These are phyloP conservation scores for Vitrella brassicaformis DNA, from an alignment of 73 alveolate genomes.

Conservation along the genomic window DNA sequence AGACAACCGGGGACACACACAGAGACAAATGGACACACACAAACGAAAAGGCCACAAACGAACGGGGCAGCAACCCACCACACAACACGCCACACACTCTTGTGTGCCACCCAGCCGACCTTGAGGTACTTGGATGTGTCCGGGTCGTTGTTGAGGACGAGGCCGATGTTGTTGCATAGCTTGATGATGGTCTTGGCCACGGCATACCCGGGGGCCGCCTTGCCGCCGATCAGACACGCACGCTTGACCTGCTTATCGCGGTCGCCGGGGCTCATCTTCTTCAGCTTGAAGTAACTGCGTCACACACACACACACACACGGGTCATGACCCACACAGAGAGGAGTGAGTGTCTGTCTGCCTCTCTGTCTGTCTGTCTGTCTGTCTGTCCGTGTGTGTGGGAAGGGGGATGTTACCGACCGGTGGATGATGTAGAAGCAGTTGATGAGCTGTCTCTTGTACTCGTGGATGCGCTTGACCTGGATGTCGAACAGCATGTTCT, in stretches of 20 bases:
- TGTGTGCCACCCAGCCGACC: too few species aligned
- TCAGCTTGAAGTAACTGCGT: slow-evolving; percentile 40
- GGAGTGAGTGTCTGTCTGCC: background rate
- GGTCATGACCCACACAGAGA: too few species aligned
- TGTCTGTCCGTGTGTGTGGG: background rate
- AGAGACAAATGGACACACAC: background rate
- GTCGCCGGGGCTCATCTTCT: slow-evolving; percentile 35
- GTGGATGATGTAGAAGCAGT: slow-evolving; percentile 40
- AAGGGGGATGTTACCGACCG: too few species aligned
- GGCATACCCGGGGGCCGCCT: slow-evolving; percentile 77
- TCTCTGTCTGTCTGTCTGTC: background rate
- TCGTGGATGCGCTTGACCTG: slow-evolving; percentile 90
- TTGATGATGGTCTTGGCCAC: slow-evolving; percentile 92
- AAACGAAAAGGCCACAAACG: background rate
- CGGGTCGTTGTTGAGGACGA: slow-evolving; percentile 77
- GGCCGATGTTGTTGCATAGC: slow-evolving; percentile 76
- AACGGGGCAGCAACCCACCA: background rate
- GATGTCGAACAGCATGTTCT: slow-evolving; percentile 27
- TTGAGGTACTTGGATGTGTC: slow-evolving; percentile 73
- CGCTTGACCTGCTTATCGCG: slow-evolving; percentile 36
- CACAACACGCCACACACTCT: slow-evolving; percentile 36
- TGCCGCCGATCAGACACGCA: slow-evolving; percentile 85
- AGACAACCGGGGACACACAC: background rate
- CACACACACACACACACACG: background rate
- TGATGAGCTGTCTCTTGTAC: slow-evolving; percentile 88